Evolutionary conservation across 257 asterid species (phyloP), one percentile per base, ranked within the genome.

Genomic region (Scutellaria baicalensis): DNA sequence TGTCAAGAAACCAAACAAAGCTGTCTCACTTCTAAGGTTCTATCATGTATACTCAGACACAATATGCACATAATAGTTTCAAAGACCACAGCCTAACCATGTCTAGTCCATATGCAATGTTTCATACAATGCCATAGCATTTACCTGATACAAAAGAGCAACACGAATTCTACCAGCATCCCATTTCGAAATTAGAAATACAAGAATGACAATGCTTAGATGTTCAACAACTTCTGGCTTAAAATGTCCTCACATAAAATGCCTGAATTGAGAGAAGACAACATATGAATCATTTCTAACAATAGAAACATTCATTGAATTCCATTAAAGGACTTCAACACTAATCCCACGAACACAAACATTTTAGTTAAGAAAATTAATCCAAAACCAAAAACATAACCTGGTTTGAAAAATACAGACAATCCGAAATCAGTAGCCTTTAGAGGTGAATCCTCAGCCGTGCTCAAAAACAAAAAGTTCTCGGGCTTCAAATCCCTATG

Each of bases 401-500:
- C 96, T 14, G 92, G 91, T 74, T 85, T 89, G 63, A 83, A 83
- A 68, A 91, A 91, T 21, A 76, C 88, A 8, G 97, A 91, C 69
- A 91, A 69, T 1, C 97, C 97, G 70, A 87, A 91, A 83, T 91
- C 97, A 42, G 95, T 91, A 43, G 96, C 93, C 68, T 91, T 91
- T 23, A 91, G 78, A 0, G 96, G 97, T 6, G 95, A 83, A 71
- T 77, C 78, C 71, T 91, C 97, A 70, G 73, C 86, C 3, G 75
- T 48, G 33, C 82, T 84, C 76, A 89, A 70, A 14, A 91, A 72
- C 78, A 91, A 66, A 79, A 89, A 91, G 76, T 91, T 91, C 77
- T 91, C 97, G 0, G 96, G 97, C 77, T 91, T 91, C 77, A 91
- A 77, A 80, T 91, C 97, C 73, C 97, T 79, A 69, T 91, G 97